A percentile compares a stretch with the other conserved stretches of the same genome.
These are phyloP conservation scores for Saprolegnia diclina DNA, from an alignment of 352 stramenopile genomes.

Conservation along the genomic window DNA sequence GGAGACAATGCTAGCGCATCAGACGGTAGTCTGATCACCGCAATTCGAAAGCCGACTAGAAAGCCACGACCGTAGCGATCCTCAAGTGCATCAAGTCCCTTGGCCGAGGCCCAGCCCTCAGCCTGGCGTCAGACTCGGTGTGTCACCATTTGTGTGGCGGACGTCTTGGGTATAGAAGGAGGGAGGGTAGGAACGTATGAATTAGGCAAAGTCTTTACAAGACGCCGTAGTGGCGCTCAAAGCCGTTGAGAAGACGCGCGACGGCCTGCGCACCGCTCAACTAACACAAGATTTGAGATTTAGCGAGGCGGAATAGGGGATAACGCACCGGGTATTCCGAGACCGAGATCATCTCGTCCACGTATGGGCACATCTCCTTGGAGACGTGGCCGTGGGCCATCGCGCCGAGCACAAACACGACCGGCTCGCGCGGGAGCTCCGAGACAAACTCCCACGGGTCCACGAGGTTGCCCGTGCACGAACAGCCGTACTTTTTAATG, in stretches of 20 bases:
- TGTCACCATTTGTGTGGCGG: too few species aligned
- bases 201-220: slow-evolving; percentile 64
- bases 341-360: slow-evolving; percentile 96
- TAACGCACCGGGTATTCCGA: slow-evolving; percentile 92
- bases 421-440: slow-evolving; percentile 86
- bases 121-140: too few species aligned
- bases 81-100: too few species aligned
- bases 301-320: too few species aligned
- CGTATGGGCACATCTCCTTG: slow-evolving; percentile 96
- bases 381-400: slow-evolving; percentile 96
- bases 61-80: too few species aligned
- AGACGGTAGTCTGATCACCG: too few species aligned
- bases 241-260: slow-evolving; percentile 93
- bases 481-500: slow-evolving; percentile 92
- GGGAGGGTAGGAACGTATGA: too few species aligned
- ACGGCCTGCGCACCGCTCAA: slow-evolving; percentile 96
- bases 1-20: too few species aligned
- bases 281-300: slow-evolving; percentile 27
- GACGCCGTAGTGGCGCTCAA: slow-evolving; percentile 99
- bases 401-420: slow-evolving; percentile 97
- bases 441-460: slow-evolving; percentile 94
- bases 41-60: too few species aligned
- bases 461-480: slow-evolving; percentile 91
- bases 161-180: too few species aligned
- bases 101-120: too few species aligned